Evolutionary conservation across 371 early-diverging fungal species (phyloP), one percentile per base, ranked within the genome.

Genomic region (Basidiobolus meristosporus): DNA sequence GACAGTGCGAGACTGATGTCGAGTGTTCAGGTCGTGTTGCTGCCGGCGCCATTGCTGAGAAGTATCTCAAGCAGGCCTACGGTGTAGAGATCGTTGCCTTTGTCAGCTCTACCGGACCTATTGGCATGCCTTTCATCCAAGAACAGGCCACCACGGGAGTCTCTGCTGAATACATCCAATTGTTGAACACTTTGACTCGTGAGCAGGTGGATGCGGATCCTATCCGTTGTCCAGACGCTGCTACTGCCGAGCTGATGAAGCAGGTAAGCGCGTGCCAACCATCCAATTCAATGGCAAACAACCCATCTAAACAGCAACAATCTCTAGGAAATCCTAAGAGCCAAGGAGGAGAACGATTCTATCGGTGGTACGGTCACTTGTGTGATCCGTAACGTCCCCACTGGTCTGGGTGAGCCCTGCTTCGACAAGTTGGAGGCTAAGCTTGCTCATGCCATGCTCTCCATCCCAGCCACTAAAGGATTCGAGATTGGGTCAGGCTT

Each of bases 401-500:
- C 70, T 11, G 97, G 97, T n/a, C 63, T 96, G 40, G 97, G 97
- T 38, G 97, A 96, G 54, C 97, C 97, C 7, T 84, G 88, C 58
- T 96, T 96, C 51, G 97, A 96, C 57, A 96, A 96, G 54, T 63
- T 93, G 23, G 93, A 96, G 55, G 95, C 97, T n/a, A 56, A 76
- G 44, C 63, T 96, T 38, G 97, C 95, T 6, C 95, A 96, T 49
- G 97, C 95, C n/a, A 96, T 96, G 97, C 60, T 96, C 41, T 90
- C 91, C 18, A 91, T 96, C 40, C 97, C 97, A 14, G 92, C 97
- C 7, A 96, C 95, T 11, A 96, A 96, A 55, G 90, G 87, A 3
- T 96, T 96, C 54, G 97, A 96, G 52, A 82, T 92, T 44, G 97
- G 97, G 3, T 80, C 81, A 28, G 97, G 97, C 5, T 85, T 91